phyloP scores from a whole-genome alignment of 2,329 filamentous ascomycete species.

The Cladosporium oxysporum region DNA sequence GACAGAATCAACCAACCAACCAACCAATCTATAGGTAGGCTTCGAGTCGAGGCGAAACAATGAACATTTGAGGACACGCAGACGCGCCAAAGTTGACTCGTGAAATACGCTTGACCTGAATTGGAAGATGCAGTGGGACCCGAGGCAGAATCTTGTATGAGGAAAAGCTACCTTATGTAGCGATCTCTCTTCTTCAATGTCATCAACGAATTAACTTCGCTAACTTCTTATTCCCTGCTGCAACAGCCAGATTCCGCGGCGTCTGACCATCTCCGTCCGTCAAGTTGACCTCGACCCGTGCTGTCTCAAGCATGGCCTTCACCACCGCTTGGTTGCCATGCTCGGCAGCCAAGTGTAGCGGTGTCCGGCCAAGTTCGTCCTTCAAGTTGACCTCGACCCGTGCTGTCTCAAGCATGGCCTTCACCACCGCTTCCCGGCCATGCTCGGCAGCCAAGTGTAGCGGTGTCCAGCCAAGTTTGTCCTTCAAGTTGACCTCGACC shows the following conservation, averaged over 20 bases:
- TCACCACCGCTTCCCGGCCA: not conserved
- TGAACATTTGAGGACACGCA: not conserved
- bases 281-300: not conserved
- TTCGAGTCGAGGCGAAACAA: slow-evolving; percentile 1
- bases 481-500: not conserved
- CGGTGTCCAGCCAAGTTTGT: not conserved
- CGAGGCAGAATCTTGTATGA: slow-evolving; percentile 11
- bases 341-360: not conserved
- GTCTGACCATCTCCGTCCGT: not conserved
- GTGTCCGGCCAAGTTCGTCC: not conserved
- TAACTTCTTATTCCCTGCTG: not conserved
- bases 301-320: not conserved
- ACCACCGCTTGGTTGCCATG: not conserved
- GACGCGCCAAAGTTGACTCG: slow-evolving; percentile 1
- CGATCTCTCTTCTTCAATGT: not conserved
- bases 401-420: not conserved
- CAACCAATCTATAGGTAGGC: not conserved
- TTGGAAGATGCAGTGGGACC: slow-evolving; percentile 3
- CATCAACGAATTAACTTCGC: not conserved
- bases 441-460: not conserved
- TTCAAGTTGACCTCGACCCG: not conserved
- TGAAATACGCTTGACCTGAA: not conserved
- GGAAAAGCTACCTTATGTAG: not conserved
- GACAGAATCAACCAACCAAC: no score
- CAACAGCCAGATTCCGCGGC: not conserved